phyloP scores from a whole-genome alignment of 441 rosid species.

The Syzygium malaccense region DNA sequence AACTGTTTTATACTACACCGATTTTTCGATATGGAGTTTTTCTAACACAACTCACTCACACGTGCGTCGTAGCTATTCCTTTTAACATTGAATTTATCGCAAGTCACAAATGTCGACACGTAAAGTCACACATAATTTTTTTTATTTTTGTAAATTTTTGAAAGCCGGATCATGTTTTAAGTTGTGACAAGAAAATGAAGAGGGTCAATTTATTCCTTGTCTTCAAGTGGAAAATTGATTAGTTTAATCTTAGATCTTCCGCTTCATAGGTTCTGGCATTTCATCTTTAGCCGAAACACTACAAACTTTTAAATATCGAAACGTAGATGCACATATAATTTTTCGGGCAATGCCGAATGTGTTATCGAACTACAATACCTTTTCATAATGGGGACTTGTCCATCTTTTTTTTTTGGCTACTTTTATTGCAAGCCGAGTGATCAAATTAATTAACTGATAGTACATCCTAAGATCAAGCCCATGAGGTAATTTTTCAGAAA shows the following conservation, averaged over 20 bases:
- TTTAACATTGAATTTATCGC: not conserved
- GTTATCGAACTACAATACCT: too few relatives aligned
- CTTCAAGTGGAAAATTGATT: not conserved
- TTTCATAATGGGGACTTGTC: not conserved
- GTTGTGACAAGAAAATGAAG: not conserved
- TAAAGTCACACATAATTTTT: not conserved
- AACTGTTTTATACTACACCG: too few relatives aligned
- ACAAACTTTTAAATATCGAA: not conserved
- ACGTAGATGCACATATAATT: not conserved
- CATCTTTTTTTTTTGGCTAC: not conserved
- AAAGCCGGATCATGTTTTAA: not conserved
- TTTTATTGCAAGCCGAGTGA: not conserved
- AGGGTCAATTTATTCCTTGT: not conserved
- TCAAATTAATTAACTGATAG: not conserved
- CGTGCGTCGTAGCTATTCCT: not conserved
- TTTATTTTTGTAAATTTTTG: not conserved
- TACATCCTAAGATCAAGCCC: not conserved
- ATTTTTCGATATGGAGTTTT: too few relatives aligned
- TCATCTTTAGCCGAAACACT: not conserved
- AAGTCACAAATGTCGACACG: not conserved
- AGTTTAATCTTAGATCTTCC: not conserved
- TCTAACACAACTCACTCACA: too few relatives aligned
- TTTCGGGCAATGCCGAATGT: too few relatives aligned
- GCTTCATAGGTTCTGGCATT: not conserved
- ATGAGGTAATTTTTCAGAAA: not conserved